Percentiles rank a stretch among this genome's conserved stretches.
phyloP scores from a whole-genome alignment of 768 basidiomycete genomes.

The Lactifluus subvellereus region DNA sequence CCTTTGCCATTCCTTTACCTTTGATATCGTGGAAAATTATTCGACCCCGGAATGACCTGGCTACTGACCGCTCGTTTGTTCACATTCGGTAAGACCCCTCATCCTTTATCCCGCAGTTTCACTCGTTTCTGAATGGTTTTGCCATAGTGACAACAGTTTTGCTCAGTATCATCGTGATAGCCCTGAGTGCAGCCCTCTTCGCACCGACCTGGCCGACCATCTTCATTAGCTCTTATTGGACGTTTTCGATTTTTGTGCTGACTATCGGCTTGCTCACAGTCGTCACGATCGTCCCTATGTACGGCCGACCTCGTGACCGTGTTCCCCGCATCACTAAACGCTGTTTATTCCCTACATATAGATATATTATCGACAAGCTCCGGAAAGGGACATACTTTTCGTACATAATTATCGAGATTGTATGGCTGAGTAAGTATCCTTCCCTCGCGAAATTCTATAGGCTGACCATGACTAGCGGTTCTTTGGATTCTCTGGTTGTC shows the following conservation, averaged over 20 bases:
- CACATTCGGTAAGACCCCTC: conserved; percentile 1
- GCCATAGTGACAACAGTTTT: conserved; percentile 13
- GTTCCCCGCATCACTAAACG: neutral
- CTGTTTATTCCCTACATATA: conserved; percentile 12
- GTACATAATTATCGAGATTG: conserved; percentile 35
- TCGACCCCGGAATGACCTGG: neutral
- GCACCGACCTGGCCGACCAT: conserved; percentile 21
- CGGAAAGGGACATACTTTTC: conserved; percentile 38
- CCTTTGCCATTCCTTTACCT: neutral
- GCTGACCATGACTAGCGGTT: conserved; percentile 25
- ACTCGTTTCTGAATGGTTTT: neutral
- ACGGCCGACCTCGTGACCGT: neutral
- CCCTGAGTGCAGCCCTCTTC: conserved; percentile 29
- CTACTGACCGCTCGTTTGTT: neutral
- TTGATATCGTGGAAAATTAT: neutral
- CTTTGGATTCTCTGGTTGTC: conserved; percentile 40
- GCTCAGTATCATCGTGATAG: conserved; percentile 33
- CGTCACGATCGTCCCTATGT: conserved; percentile 31
- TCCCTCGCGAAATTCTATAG: neutral
- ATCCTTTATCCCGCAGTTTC: neutral
- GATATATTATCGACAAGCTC: conserved; percentile 33
- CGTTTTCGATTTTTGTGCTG: conserved; percentile 28
- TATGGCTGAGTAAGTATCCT: conserved; percentile 33
- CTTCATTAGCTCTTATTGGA: neutral
- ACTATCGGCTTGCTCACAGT: conserved; percentile 30